Evolutionary conservation across 1,284 basidiomycete genomes (phyloP), one percentile per base, ranked within the genome.

Genomic region (Marasmius fiardii): DNA sequence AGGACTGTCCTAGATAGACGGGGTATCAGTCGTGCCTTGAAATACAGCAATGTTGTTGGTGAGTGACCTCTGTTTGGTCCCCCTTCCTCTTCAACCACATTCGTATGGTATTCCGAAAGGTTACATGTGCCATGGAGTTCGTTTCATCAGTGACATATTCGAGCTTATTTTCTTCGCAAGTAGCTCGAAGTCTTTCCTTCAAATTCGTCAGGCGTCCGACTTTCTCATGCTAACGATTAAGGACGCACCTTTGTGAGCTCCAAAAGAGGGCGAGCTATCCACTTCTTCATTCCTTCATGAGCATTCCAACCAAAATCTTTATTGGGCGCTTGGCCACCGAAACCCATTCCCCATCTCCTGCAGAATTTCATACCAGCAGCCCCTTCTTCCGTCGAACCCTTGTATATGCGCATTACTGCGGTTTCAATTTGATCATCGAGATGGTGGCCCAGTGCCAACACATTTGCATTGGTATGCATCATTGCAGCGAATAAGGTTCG

Each of bases 371-470:
- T 92, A 2, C 85, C 89, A 18, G 78, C 79, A 1, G 82, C 76
- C 0, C 86, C 88, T 14, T 78, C 56, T 41, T 68, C 63, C 5
- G 80, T 74, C 16, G 81, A 84, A 0, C 85, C 82, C 58, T 69
- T 78, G 5, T 77, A 74, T 18, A 88, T 65, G 7, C 90, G 81
- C 76, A 91, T 84, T 44, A 92, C 69, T 23, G 82, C 76, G 0
- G 90, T 92, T 67, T 92, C 90, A 7, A 90, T 78, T 64, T 92
- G 89, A 64, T 92, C 90, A 63, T 92, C 89, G 2, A 78, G 77
- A 63, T 92, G 90, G 61, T 92, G 90, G 0, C 80, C 90, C 50
- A 86, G 77, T 1, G 85, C 86, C 53, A 90, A 65, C 12, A 76
- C 66, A 18, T 73, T 61, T 3, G 75, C 67, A 0, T 72, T 63